Conservation (phyloP, 2,329 filamentous ascomycete species). For the Calcarisporium arbuscula region DNA sequence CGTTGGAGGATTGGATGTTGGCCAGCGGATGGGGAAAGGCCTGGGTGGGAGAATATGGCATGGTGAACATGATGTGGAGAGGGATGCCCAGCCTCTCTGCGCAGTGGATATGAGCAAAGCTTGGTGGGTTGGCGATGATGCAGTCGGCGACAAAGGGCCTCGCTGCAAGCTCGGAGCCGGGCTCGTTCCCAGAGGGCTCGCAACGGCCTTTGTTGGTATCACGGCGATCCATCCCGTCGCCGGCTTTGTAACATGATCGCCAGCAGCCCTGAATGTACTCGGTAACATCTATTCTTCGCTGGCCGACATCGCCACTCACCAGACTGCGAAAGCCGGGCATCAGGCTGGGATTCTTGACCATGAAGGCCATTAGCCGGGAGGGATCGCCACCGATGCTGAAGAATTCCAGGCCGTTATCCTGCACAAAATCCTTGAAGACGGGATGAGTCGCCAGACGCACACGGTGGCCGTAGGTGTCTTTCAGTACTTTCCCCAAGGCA, state of each 20-base stretch:
- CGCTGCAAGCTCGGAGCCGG: too few species aligned
- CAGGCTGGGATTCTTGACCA: conserved; percentile 78
- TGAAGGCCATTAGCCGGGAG: conserved; percentile 77
- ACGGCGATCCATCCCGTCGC: conserved; percentile 55
- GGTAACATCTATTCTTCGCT: conserved; percentile 62
- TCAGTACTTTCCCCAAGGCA: conserved; percentile 65
- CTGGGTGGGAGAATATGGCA: conserved; percentile 70
- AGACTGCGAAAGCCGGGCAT: conserved; percentile 69
- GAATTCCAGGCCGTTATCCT: conserved; percentile 70
- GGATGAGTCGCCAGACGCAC: conserved; percentile 76
- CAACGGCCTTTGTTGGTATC: conserved; percentile 53
- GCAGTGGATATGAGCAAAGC: conserved; percentile 72
- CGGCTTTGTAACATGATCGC: conserved; percentile 68
- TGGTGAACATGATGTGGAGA: conserved; percentile 83
- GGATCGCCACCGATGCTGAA: conserved; percentile 76
- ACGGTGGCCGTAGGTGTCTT: conserved; percentile 64
- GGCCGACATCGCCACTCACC: conserved; percentile 65
- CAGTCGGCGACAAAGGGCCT: conserved; percentile 67
- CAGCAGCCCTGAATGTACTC: conserved; percentile 83
- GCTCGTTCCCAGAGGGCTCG: too few species aligned
- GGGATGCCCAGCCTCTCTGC: conserved; percentile 74
- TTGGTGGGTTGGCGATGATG: conserved; percentile 81
- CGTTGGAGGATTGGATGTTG: conserved; percentile 65
- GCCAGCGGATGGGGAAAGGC: conserved; percentile 73
- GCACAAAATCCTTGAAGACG: conserved; percentile 68